Conservation (phyloP, 2,329 filamentous ascomycete species). For the Juglanconis oblonga region DNA sequence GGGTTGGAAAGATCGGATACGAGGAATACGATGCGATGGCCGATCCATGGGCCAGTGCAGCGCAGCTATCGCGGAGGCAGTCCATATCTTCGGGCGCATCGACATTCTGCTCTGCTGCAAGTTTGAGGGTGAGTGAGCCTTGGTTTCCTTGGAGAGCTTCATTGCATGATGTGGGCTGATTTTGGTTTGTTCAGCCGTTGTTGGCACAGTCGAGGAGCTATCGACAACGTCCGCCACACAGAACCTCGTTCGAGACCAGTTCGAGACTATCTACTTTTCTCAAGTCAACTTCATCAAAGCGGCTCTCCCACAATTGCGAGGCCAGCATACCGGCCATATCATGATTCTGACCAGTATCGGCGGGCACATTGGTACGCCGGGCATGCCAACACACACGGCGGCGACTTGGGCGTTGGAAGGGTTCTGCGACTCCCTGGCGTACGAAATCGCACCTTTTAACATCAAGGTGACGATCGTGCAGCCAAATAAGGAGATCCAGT, state of each 20-base stretch:
- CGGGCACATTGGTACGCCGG: constrained; percentile 88
- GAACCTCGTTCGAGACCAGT: constrained; percentile 83
- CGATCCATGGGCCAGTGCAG: constrained; percentile 69
- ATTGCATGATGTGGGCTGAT: not conserved
- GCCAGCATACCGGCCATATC: constrained; percentile 82
- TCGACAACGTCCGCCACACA: constrained; percentile 69
- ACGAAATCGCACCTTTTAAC: constrained; percentile 96
- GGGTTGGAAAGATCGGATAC: constrained; percentile 77
- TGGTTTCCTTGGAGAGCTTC: not conserved
- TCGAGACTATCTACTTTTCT: constrained; percentile 92
- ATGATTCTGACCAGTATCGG: constrained; percentile 87
- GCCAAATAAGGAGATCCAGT: constrained; percentile 87
- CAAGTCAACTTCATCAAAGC: constrained; percentile 96
- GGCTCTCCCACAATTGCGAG: constrained; percentile 73
- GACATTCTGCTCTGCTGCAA: constrained; percentile 90
- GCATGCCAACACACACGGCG: constrained; percentile 85
- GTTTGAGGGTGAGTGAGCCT: constrained; percentile 63
- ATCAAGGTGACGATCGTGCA: constrained; percentile 95
- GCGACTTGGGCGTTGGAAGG: constrained; percentile 94
- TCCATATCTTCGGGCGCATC: constrained; percentile 78
- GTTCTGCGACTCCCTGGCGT: constrained; percentile 91
- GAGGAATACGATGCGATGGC: constrained; percentile 62
- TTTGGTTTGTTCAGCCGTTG: constrained; percentile 57
- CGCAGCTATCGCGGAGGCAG: constrained; percentile 81
- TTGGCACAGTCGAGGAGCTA: constrained; percentile 89